Evolutionary conservation across 2,329 filamentous ascomycete species (phyloP), one percentile per base, ranked within the genome.

Genomic region (Fusarium zealandicum): DNA sequence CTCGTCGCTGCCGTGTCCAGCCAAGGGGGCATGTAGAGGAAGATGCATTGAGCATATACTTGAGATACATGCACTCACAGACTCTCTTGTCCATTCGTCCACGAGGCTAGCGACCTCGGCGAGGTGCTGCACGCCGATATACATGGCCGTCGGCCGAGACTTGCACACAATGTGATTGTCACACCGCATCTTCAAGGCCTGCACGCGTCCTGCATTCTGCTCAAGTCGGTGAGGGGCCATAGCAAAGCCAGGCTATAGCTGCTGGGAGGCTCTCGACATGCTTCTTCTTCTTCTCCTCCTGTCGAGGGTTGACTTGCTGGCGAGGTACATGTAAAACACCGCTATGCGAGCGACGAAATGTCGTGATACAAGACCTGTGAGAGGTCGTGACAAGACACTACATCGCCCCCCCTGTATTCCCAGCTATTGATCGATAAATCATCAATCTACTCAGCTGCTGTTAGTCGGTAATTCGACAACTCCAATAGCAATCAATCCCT

Each of bases 111-210:
- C 53, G 36, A 43, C 38, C 43, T 39, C 48, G 51, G 32, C 41
- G 17, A 41, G 32, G 20, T 55, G 33, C 25, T 17, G 14, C 14
- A 31, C 28, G 13, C 5, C 5, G 12, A n/a, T 25, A n/a, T n/a
- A 31, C 28, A n/a, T 31, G 5, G n/a, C 25, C 27, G n/a, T 27
- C 18, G 31, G 27, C 18, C 38, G 13, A 35, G 20, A 12, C 22
- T 18, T 28, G 20, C 37, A 32, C 30, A 39, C 7, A 30, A 33
- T 18, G n/a, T 31, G 27, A 37, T 28, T 48, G 53, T 58, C 46
- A 40, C 58, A 62, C 54, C 33, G 43, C 58, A 62, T 61, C 27
- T 41, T 28, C 31, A 42, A 35, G 43, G 41, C 38, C 41, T 49
- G 39, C 41, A 33, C 18, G 10, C 43, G 33, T 16, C 43, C 27